A percentile compares a stretch with the other conserved stretches of the same genome.
Evolutionary conservation across 805 yeast genomes (phyloP).

Genomic region (Metschnikowia cerradonensis): DNA sequence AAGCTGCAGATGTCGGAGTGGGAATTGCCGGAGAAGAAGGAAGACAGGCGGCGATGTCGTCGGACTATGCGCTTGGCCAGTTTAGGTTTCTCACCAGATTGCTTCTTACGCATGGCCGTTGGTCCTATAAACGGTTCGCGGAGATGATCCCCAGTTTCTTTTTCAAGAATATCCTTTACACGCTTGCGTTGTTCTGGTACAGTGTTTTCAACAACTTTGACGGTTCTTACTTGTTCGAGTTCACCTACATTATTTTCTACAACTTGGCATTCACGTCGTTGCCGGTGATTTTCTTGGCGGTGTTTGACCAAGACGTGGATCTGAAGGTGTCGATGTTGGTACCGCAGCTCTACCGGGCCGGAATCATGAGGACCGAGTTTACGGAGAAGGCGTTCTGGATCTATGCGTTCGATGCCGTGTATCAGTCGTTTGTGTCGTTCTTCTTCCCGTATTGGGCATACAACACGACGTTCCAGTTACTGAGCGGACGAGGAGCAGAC

Average conservation of each 20-base stretch:
- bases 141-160: slow-evolving; percentile 79
- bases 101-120: slow-evolving; percentile 75
- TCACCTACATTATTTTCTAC: slow-evolving; percentile 72
- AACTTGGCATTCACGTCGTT: slow-evolving; percentile 78
- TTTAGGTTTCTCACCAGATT: slow-evolving; percentile 64
- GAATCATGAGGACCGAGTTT: slow-evolving; percentile 63
- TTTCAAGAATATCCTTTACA: slow-evolving; percentile 71
- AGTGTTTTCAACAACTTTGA: slow-evolving; percentile 67
- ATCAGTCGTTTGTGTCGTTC: slow-evolving; percentile 66
- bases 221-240: slow-evolving; percentile 73
- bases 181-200: slow-evolving; percentile 73
- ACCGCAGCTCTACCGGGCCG: slow-evolving; percentile 67
- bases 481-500: slow-evolving; percentile 56
- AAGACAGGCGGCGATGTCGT: slow-evolving; percentile 81
- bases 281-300: slow-evolving; percentile 70
- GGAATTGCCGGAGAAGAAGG: slow-evolving; percentile 90
- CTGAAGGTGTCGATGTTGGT: slow-evolving; percentile 61
- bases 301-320: slow-evolving; percentile 71
- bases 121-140: slow-evolving; percentile 72
- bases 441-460: slow-evolving; percentile 63
- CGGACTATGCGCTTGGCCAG: slow-evolving; percentile 81
- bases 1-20: slow-evolving; percentile 79
- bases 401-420: slow-evolving; percentile 67
- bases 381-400: slow-evolving; percentile 53
- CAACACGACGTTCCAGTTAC: slow-evolving; percentile 36